Evolutionary conservation across 2,329 filamentous ascomycete species (phyloP).

Genomic region (Didymella arachidicola): DNA sequence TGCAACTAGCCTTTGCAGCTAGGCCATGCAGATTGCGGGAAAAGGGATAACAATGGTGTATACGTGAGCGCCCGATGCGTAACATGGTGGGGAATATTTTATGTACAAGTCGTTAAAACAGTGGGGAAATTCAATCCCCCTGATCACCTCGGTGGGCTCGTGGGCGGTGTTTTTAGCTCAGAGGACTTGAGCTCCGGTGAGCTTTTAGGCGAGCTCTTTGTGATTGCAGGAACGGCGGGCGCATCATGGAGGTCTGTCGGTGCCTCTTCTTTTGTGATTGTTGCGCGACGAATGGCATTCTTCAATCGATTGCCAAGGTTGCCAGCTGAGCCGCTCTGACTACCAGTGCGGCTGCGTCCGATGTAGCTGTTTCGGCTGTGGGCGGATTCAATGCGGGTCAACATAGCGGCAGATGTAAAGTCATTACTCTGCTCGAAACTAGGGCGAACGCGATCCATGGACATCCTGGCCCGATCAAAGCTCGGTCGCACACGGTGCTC

Average conservation of each 20-base stretch:
- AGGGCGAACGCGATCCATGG: slow-evolving; percentile 83
- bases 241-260: slow-evolving; percentile 28
- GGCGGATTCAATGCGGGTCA: slow-evolving; percentile 81
- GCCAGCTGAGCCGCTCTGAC: slow-evolving; percentile 20
- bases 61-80: slow-evolving; percentile 27
- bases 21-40: slow-evolving; percentile 7
- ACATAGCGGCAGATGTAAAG: slow-evolving; percentile 86
- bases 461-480: slow-evolving; percentile 85
- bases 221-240: slow-evolving; percentile 29
- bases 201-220: slow-evolving; percentile 12
- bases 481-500: slow-evolving; percentile 69
- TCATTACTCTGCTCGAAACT: slow-evolving; percentile 90
- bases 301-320: slow-evolving; percentile 33
- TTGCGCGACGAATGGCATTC: slow-evolving; percentile 39
- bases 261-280: slow-evolving; percentile 40
- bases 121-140: slow-evolving; percentile 25
- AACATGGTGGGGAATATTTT: slow-evolving; percentile 31
- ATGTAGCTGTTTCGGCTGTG: slow-evolving; percentile 44
- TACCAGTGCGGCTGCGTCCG: slow-evolving; percentile 5
- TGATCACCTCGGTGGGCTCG: slow-evolving; percentile 26
- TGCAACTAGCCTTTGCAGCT: slow-evolving; percentile 5
- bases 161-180: slow-evolving; percentile 22
- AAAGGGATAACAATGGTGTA: slow-evolving; percentile 31
- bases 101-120: slow-evolving; percentile 42
- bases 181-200: slow-evolving; percentile 12